Evolutionary conservation across 1,284 basidiomycete species (phyloP), one percentile per base, ranked within the genome.

Genomic region (Pascua sp.): DNA sequence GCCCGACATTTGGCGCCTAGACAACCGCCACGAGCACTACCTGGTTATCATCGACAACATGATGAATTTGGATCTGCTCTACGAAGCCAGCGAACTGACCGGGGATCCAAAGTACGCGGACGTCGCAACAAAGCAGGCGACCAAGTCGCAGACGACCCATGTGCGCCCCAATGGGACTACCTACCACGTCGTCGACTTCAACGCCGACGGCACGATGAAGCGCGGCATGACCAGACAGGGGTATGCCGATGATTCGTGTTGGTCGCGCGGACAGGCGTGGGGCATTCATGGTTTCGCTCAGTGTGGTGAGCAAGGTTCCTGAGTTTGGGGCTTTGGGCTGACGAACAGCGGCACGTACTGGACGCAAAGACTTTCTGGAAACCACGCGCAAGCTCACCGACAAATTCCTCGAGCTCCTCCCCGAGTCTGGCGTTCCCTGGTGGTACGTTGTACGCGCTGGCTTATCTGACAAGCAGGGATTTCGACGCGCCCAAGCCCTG

Each of bases 41-140:
- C 56, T 75, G 12, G 65, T 66, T 15, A 75, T 75, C 55, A 72
- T 75, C 42, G 72, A 75, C 63, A 75, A 72, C 54, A 70, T 75
- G 68, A 74, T 74, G 71, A 74, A 74, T 51, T 68, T 74, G 8
- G 71, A 72, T 53, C 55, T 74, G 47, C 48, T 74, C 49, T 74
- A 69, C 56, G 55, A 67, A 47, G 71, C 66, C 3, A 65, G 67
- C 8, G 56, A 69, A 17, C 55, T 69, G 18, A 72, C 70, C 5
- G 68, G 68, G 5, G 64, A 71, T 56, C 32, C 50, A n/a, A 54
- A 55, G 16, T 74, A 69, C 56, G 68, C 67, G 18, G 55, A 66
- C 2, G 58, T 69, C 47, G 72, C 72, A 2, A 72, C 54, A 11
- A 47, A 51, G 24, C 71, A 72, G 59, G 71, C 71, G 10, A 69